Evolutionary conservation across 2,329 filamentous ascomycete genomes (phyloP), one percentile per base, ranked within the genome.

Genomic region (Leptoxyphium fumago): DNA sequence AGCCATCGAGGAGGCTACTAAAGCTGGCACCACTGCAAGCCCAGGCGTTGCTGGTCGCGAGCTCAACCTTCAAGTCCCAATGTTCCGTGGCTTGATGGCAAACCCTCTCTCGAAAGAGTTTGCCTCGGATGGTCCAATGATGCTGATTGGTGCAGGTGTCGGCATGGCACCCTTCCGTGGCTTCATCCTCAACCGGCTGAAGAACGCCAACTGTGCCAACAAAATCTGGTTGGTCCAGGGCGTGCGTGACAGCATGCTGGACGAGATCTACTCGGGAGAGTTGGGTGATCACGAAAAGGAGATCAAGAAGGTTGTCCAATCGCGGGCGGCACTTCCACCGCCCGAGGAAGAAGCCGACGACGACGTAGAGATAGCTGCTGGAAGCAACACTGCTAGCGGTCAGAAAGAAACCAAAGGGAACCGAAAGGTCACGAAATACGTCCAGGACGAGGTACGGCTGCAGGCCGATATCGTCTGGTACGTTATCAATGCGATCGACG

Each of bases 401-500:
- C 45, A 41, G 36, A 40, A 45, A 36, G 39, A 45, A 10, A 39
- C 38, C 36, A 41, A 84, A 52, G 49, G 55, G 41, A 15, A 13
- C 11, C 53, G 59, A 43, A 64, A 83, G 39, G 82, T 87, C 53
- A 84, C 85, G 50, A 81, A 82, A 51, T 98, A 98, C 59, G 91
- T 98, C 2, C 91, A 98, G 61, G 91, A 98, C 57, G 91, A 96
- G 64, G 89, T 98, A 8, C 72, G 77, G 10, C 74, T 84, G 50
- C 91, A 96, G 62, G 85, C 88, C 1, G 91, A 96, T 59, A 74
- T 96, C n/a, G 89, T 96, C 13, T 98, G 91, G 91, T 94, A 86
- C 62, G 87, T 96, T 50, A 84, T 94, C 70, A 96, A 96, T 62
- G 80, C 87, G 2, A 72, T 96, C n/a, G 91, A 98, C 57, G 91